These are phyloP conservation scores for Rhizopogon vesiculosus DNA, from an alignment of 768 basidiomycete genomes.

Conservation along the genomic window DNA sequence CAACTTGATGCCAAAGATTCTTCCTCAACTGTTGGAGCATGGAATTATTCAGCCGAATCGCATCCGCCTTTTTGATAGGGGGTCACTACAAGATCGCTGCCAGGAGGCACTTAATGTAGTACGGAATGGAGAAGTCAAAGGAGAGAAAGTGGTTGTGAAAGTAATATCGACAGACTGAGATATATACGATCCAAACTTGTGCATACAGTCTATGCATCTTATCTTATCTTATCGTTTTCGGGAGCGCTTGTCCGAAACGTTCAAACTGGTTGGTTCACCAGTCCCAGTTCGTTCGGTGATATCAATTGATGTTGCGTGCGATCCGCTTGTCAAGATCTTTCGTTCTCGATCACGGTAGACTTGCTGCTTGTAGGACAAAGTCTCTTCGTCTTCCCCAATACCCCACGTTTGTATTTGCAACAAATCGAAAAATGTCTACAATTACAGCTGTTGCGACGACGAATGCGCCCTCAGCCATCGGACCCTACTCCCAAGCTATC, in stretches of 20 bases:
- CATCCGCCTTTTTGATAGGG: no score
- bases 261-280: no score
- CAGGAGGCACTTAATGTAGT: no score
- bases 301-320: not conserved
- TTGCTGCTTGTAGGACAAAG: not conserved
- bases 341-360: not conserved
- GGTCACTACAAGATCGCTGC: no score
- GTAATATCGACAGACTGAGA: no score
- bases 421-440: not conserved
- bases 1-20: no score
- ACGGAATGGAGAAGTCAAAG: no score
- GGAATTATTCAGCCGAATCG: no score
- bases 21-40: no score
- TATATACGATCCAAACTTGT: no score
- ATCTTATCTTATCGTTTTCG: not conserved
- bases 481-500: constrained; percentile 87
- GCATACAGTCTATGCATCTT: no score
- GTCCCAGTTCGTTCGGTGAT: not conserved
- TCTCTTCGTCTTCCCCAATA: not conserved
- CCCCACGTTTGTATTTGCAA: not conserved
- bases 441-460: constrained; percentile 1
- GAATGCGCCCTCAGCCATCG: constrained; percentile 67
- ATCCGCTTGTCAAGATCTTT: not conserved
- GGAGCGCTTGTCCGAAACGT: not conserved
- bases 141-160: no score